Evolutionary conservation across 2,329 filamentous ascomycete genomes (phyloP).

Genomic region (Fusarium devonianum): DNA sequence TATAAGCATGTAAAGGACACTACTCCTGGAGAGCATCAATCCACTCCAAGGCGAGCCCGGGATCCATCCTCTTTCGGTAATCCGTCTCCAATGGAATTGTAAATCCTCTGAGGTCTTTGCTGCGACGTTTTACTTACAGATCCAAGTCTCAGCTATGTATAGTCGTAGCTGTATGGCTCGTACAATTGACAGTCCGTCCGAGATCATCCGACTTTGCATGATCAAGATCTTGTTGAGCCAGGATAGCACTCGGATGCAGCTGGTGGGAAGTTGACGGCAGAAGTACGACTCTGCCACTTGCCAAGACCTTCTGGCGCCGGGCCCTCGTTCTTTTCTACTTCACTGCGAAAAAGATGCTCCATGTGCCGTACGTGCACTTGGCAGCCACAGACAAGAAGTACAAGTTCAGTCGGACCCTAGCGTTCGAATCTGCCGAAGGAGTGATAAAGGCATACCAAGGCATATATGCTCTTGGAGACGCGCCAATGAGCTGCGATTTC

Average conservation of each 20-base stretch:
- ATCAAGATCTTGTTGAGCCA: too few relatives aligned
- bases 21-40: constrained; percentile 33
- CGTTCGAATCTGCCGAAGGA: constrained; percentile 52
- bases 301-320: constrained; percentile 33
- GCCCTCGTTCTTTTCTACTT: constrained; percentile 51
- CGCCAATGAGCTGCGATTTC: constrained; percentile 48
- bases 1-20: not conserved
- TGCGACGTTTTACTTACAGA: too few relatives aligned
- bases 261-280: constrained; percentile 5
- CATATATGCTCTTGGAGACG: constrained; percentile 37
- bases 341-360: constrained; percentile 49
- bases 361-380: constrained; percentile 56
- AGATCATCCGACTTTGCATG: too few relatives aligned
- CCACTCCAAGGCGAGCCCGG: constrained; percentile 46
- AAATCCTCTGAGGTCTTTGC: too few relatives aligned
- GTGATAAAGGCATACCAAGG: constrained; percentile 48
- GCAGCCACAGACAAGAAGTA: constrained; percentile 47
- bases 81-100: constrained; percentile 50
- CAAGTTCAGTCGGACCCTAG: constrained; percentile 48
- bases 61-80: constrained; percentile 49
- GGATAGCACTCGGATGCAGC: too few relatives aligned
- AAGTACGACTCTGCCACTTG: constrained; percentile 2
- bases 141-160: too few relatives aligned
- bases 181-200: too few relatives aligned
- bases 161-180: too few relatives aligned